phyloP scores from a whole-genome alignment of 345 rosid genomes.

The Salix caprea region DNA sequence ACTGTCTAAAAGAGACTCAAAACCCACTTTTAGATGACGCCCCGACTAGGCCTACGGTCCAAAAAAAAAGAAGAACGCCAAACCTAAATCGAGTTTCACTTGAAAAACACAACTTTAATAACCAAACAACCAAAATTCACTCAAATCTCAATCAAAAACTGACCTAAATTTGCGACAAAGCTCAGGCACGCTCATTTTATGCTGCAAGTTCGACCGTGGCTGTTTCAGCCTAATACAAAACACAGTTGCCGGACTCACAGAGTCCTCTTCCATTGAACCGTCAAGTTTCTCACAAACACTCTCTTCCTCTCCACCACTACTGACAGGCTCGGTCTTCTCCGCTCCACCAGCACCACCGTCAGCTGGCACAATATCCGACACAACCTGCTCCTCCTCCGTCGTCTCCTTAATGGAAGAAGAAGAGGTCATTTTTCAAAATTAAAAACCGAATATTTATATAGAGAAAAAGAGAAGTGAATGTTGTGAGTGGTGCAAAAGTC shows the following conservation, averaged over 20 bases:
- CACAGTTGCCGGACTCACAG: constrained; percentile 73
- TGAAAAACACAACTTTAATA: not conserved
- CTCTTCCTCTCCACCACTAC: constrained; percentile 20
- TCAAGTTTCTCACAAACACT: constrained; percentile 31
- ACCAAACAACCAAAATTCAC: not conserved
- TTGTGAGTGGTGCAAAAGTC: constrained; percentile 61
- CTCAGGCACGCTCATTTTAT: constrained; percentile 90
- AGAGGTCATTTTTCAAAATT: constrained; percentile 45
- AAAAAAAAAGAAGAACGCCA: not conserved
- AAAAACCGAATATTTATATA: constrained; percentile 39
- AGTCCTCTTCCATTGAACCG: constrained; percentile 75
- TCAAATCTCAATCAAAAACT: not conserved
- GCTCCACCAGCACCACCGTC: not conserved
- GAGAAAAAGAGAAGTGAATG: constrained; percentile 27
- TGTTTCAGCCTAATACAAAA: constrained; percentile 84
- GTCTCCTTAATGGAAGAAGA: not conserved
- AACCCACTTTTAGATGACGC: not conserved
- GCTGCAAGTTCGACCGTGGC: constrained; percentile 72
- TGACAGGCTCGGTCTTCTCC: not conserved
- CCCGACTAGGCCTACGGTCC: not conserved
- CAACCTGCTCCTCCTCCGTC: constrained; percentile 13
- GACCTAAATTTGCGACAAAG: constrained; percentile 90
- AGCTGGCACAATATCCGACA: not conserved
- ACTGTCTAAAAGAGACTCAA: not conserved
- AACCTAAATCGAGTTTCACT: not conserved